Evolutionary conservation across 208 protist genomes (phyloP).

Genomic region (Trypanosoma avium): DNA sequence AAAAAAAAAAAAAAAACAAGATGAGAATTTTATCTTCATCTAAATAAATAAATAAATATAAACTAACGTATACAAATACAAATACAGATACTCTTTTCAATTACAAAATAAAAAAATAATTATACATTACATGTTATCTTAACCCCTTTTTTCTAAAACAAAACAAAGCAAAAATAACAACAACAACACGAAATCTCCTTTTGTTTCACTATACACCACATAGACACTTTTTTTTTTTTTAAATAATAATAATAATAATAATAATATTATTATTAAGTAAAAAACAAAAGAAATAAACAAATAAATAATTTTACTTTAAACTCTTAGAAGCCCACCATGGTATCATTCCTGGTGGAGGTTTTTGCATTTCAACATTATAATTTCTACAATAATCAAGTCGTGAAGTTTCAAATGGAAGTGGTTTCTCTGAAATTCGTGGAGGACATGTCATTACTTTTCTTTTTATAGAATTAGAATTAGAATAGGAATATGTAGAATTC

Average conservation of each 20-base stretch:
- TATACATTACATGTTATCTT: background rate
- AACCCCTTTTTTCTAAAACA: background rate
- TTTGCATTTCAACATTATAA: constrained; percentile 6
- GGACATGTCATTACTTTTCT: too few relatives aligned
- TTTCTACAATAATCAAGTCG: constrained; percentile 20
- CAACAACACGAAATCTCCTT: background rate
- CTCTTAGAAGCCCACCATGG: constrained; percentile 7
- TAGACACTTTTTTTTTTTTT: too few relatives aligned
- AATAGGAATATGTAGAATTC: too few relatives aligned
- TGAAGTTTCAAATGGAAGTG: constrained; percentile 30
- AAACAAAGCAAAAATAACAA: background rate
- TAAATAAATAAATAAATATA: background rate
- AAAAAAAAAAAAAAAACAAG: background rate
- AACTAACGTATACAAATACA: background rate
- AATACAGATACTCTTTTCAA: background rate
- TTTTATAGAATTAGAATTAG: too few relatives aligned
- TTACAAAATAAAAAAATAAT: background rate
- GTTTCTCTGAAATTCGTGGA: constrained; percentile 5
- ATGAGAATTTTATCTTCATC: background rate
- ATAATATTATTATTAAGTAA: background rate
- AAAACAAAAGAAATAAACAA: too few relatives aligned
- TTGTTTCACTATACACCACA: too few relatives aligned
- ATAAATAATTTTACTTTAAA: constrained; percentile 9
- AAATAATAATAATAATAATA: background rate
- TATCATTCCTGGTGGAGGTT: constrained; percentile 7